Evolutionary conservation across 768 basidiomycete species (phyloP).

Genomic region (Tephrocybe sp.): DNA sequence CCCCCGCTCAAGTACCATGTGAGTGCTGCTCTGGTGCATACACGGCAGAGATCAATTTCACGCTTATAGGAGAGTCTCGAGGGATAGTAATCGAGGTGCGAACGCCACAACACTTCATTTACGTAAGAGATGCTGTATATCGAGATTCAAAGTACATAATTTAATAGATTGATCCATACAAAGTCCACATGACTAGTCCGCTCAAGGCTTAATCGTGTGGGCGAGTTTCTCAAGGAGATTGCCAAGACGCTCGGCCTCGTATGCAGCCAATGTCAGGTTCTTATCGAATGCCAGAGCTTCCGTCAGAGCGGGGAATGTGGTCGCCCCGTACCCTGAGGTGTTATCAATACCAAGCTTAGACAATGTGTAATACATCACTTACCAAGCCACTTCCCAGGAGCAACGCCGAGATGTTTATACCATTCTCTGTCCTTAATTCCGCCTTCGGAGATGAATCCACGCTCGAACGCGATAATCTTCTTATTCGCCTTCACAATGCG

Average conservation of each 20-base stretch:
- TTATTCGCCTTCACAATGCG: conserved; percentile 60
- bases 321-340: conserved; percentile 77
- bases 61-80: too few species aligned
- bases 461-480: conserved; percentile 72
- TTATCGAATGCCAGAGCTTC: conserved; percentile 75
- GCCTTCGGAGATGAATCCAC: conserved; percentile 74
- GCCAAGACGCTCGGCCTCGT: conserved; percentile 60
- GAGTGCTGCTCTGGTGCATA: too few species aligned
- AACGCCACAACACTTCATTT: too few species aligned
- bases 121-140: too few species aligned
- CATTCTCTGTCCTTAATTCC: conserved; percentile 83
- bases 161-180: background rate
- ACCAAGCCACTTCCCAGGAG: conserved; percentile 87
- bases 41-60: too few species aligned
- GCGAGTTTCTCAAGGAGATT: conserved; percentile 55
- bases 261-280: conserved; percentile 56
- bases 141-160: too few species aligned
- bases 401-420: conserved; percentile 84
- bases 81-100: too few species aligned
- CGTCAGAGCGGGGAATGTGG: conserved; percentile 77
- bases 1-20: too few species aligned
- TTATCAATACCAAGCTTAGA: background rate
- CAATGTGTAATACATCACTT: conserved; percentile 17
- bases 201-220: conserved; percentile 32
- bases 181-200: background rate